These are phyloP conservation scores for Termitomyces sp. DNA, from an alignment of 768 basidiomycete genomes.

Conservation along the genomic window DNA sequence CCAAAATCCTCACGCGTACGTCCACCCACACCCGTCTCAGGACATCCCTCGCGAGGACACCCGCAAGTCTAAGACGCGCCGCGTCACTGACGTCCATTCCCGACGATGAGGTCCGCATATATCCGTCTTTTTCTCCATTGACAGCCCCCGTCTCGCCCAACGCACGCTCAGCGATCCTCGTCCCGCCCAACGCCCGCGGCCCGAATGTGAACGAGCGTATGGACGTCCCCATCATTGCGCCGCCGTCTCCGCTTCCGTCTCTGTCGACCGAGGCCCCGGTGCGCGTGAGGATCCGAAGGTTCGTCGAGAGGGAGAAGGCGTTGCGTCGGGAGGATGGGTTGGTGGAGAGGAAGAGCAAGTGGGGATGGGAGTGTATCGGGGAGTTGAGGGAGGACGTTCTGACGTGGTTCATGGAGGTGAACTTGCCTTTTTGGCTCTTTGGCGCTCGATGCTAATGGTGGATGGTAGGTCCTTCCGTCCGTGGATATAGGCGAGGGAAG, in stretches of 20 bases:
- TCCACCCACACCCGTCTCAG: background rate
- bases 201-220: background rate
- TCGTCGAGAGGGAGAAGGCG: background rate
- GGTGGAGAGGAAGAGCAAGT: background rate
- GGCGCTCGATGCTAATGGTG: no score
- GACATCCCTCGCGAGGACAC: background rate
- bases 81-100: background rate
- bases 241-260: background rate
- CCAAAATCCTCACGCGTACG: background rate
- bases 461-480: background rate
- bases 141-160: background rate
- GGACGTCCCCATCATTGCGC: constrained; percentile 1
- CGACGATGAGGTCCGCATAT: background rate
- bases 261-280: background rate
- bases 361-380: constrained; percentile 2
- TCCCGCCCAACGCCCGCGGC: background rate
- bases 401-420: constrained; percentile 1
- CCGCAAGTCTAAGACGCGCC: constrained; percentile 1
- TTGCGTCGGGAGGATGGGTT: background rate
- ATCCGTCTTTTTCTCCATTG: background rate
- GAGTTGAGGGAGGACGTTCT: background rate
- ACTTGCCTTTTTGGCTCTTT: no score
- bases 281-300: background rate
- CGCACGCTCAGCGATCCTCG: background rate
- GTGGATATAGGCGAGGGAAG: background rate